Evolutionary conservation across 1,139 yeast species (phyloP).

Genomic region (Dujonia santamariae): DNA sequence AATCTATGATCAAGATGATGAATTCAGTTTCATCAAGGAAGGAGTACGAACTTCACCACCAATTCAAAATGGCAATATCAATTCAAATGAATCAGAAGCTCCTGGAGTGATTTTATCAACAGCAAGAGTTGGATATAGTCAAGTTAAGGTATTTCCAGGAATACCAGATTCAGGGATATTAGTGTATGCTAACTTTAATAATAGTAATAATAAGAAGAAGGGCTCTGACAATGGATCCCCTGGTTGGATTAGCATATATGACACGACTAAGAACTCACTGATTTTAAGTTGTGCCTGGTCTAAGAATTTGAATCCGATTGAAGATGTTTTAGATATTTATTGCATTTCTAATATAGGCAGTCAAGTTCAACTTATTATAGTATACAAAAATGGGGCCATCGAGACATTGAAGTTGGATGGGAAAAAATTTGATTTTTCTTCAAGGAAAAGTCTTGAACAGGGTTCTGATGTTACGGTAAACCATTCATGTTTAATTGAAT

Average conservation of each 20-base stretch:
- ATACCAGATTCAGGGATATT: conserved; percentile 2
- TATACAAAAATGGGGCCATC: conserved; percentile 4
- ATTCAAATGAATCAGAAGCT: background rate
- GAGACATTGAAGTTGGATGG: no score
- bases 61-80: background rate
- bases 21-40: conserved; percentile 7
- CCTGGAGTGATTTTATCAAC: conserved; percentile 2
- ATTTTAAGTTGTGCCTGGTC: conserved; percentile 1
- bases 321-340: conserved; percentile 3
- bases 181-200: conserved; percentile 4
- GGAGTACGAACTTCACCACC: background rate
- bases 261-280: background rate
- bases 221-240: background rate
- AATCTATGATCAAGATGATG: conserved; percentile 17
- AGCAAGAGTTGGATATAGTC: background rate
- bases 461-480: conserved; percentile 1
- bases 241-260: conserved; percentile 3
- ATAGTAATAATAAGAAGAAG: background rate
- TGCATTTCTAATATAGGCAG: conserved; percentile 1
- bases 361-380: conserved; percentile 3
- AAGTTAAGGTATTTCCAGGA: conserved; percentile 5
- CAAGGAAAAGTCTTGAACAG: no score
- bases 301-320: conserved; percentile 1
- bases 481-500: background rate
- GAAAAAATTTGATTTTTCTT: no score